These are phyloP conservation scores for Phaeotremella fagi DNA, from an alignment of 768 basidiomycete species.

Conservation along the genomic window DNA sequence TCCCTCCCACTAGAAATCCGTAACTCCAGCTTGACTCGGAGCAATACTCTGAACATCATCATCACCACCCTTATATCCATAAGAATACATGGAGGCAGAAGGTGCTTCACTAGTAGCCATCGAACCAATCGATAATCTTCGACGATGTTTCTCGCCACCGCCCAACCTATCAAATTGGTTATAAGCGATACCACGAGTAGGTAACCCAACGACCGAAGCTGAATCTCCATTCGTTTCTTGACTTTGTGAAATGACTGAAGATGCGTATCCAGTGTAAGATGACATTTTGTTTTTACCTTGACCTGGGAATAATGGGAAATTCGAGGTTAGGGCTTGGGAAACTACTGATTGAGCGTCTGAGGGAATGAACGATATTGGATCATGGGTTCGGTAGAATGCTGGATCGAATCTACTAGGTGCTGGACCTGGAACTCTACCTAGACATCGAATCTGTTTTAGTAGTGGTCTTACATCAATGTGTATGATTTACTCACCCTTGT, in stretches of 20 bases:
- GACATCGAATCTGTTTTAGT: constrained; percentile 11
- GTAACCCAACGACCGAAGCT: constrained; percentile 50
- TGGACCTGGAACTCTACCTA: constrained; percentile 58
- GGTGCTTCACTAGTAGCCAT: constrained; percentile 41
- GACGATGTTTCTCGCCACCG: constrained; percentile 2
- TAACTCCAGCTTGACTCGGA: constrained; percentile 48
- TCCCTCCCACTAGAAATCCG: constrained; percentile 48
- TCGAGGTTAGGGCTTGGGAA: constrained; percentile 90
- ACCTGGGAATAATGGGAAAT: constrained; percentile 59
- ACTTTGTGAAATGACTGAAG: constrained; percentile 90
- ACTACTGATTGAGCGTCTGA: constrained; percentile 85
- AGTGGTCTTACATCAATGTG: background rate
- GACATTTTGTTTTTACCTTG: constrained; percentile 60
- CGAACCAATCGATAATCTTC: constrained; percentile 29
- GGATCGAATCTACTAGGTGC: constrained; percentile 94
- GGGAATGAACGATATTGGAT: constrained; percentile 78
- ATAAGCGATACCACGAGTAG: constrained; percentile 60
- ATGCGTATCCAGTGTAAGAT: constrained; percentile 73
- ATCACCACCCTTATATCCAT: constrained; percentile 48
- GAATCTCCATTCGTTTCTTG: constrained; percentile 50
- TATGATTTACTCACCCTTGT: constrained; percentile 29
- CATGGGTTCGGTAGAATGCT: constrained; percentile 91
- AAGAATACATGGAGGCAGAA: constrained; percentile 40
- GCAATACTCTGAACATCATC: constrained; percentile 43
- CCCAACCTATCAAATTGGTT: constrained; percentile 81